These are phyloP conservation scores for Penicillium occitanis DNA, from an alignment of 2,329 filamentous ascomycete genomes.

Conservation along the genomic window DNA sequence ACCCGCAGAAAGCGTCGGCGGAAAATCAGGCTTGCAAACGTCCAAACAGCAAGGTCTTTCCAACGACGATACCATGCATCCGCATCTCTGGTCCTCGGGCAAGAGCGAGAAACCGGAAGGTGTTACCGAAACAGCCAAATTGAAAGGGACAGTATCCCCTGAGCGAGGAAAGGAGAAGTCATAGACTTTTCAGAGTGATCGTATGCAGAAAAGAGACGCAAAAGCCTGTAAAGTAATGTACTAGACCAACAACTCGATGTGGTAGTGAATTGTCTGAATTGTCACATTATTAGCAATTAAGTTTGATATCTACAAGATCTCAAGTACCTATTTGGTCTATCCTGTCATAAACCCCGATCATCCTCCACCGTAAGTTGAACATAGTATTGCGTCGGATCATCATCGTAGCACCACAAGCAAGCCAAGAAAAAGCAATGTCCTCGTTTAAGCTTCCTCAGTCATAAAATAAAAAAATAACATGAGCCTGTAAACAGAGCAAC, in stretches of 20 bases:
- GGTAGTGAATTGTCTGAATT: background rate
- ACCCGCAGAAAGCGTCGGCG: constrained; percentile 21
- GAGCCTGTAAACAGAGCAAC: background rate
- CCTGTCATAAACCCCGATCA: background rate
- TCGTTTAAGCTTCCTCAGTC: background rate
- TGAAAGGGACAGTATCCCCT: constrained; percentile 50
- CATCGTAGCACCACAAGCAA: background rate
- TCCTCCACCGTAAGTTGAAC: background rate
- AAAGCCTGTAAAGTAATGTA: background rate
- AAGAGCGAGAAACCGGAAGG: constrained; percentile 61
- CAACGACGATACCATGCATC: constrained; percentile 55
- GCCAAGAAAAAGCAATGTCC: background rate
- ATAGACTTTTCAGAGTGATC: background rate
- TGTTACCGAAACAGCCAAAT: constrained; percentile 55
- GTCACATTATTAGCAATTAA: constrained; percentile 6
- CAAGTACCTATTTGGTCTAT: constrained; percentile 4
- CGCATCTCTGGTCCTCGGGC: constrained; percentile 44
- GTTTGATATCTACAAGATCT: background rate
- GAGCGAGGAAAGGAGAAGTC: constrained; percentile 25
- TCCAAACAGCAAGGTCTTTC: constrained; percentile 56
- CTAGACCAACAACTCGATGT: background rate
- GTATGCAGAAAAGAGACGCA: background rate
- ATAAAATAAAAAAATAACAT: background rate
- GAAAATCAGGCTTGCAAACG: constrained; percentile 44
- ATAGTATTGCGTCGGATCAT: background rate